phyloP scores from a whole-genome alignment of 176 grass and related monocot species.

The Areca catechu region DNA sequence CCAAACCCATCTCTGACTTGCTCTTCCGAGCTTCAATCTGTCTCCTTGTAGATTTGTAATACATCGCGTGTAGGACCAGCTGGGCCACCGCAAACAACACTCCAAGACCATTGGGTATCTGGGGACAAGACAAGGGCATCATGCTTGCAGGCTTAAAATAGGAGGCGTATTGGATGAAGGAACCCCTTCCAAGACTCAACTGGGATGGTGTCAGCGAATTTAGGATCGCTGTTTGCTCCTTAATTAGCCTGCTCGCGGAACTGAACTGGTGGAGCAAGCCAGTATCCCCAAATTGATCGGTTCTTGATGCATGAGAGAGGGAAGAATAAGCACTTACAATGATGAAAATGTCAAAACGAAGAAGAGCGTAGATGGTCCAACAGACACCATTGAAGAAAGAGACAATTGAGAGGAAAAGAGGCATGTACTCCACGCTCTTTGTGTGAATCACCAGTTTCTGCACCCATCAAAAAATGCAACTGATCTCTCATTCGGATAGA shows the following conservation, averaged over 20 bases:
- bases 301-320: neutral
- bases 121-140: neutral
- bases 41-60: neutral
- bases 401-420: constrained; percentile 2
- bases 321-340: neutral
- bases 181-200: too few relatives aligned
- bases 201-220: too few relatives aligned
- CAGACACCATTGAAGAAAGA: constrained; percentile 8
- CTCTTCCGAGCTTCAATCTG: constrained; percentile 1
- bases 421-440: constrained; percentile 20
- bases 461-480: neutral
- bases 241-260: too few relatives aligned
- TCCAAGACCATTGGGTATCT: constrained; percentile 12
- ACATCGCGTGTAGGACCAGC: neutral
- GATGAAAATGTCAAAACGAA: constrained; percentile 14
- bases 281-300: too few relatives aligned
- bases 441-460: constrained; percentile 14
- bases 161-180: too few relatives aligned
- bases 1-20: too few relatives aligned
- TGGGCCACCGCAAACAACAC: constrained; percentile 7
- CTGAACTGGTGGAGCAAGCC: too few relatives aligned
- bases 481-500: neutral
- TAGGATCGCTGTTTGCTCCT: too few relatives aligned
- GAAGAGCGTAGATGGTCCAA: constrained; percentile 13
- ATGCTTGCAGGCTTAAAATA: too few relatives aligned